Conservation (phyloP, 208 protist species). For the Trypanosoma rangeli region DNA sequence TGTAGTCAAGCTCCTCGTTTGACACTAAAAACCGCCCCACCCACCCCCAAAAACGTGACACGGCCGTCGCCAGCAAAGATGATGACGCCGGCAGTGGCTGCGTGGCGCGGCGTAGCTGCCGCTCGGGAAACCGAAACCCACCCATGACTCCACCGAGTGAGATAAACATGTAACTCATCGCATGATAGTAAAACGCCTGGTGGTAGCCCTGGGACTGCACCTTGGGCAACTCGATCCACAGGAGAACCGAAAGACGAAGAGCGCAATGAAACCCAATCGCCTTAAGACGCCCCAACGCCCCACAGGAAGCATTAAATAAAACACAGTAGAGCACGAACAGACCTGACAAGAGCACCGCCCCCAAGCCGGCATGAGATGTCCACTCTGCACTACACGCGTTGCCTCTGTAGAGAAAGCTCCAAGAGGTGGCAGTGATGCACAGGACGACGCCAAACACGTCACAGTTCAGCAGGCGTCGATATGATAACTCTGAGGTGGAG, state of each 20-base stretch:
- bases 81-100: slow-evolving; percentile 5
- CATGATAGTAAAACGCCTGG: slow-evolving; percentile 56
- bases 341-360: slow-evolving; percentile 7
- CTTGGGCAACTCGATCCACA: slow-evolving; percentile 53
- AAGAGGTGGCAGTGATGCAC: slow-evolving; percentile 47
- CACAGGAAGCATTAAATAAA: slow-evolving; percentile 2
- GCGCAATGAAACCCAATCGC: slow-evolving; percentile 36
- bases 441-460: slow-evolving; percentile 49
- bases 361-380: slow-evolving; percentile 1
- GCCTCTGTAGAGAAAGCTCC: slow-evolving; percentile 43
- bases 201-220: slow-evolving; percentile 40
- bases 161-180: slow-evolving; percentile 51
- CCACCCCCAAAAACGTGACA: slow-evolving; percentile 1
- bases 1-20: slow-evolving; percentile 49
- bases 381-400: slow-evolving; percentile 32
- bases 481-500: slow-evolving; percentile 32
- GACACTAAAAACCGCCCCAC: slow-evolving; percentile 35
- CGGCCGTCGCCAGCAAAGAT: background rate
- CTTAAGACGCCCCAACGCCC: slow-evolving; percentile 1
- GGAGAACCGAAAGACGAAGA: slow-evolving; percentile 44
- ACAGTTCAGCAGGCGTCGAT: slow-evolving; percentile 59
- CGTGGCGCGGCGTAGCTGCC: slow-evolving; percentile 28
- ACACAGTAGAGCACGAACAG: slow-evolving; percentile 8
- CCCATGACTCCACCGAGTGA: slow-evolving; percentile 45
- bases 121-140: slow-evolving; percentile 50